Conservation (phyloP, 805 yeast species). For the Saccharomycopsis sp. region DNA sequence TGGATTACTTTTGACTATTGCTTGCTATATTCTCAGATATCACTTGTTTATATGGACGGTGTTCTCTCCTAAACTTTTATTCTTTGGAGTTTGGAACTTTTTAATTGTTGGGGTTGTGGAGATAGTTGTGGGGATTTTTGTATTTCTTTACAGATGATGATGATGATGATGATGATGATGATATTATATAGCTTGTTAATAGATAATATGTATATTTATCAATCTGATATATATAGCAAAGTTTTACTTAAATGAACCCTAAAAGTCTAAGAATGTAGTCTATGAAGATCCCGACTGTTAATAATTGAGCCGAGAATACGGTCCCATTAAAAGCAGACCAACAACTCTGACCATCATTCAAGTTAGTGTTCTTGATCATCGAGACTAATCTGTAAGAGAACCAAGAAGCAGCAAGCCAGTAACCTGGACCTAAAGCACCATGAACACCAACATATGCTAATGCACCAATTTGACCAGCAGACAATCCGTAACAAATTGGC, state of each 20-base stretch:
- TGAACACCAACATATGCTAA: conserved; percentile 63
- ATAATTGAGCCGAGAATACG: conserved; percentile 65
- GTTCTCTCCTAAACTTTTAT: conserved; percentile 86
- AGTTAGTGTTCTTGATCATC: conserved; percentile 68
- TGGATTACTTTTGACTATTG: conserved; percentile 50
- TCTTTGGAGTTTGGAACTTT: conserved; percentile 62
- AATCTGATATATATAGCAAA: too few species aligned
- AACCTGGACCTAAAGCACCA: conserved; percentile 73
- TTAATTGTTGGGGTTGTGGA: neutral
- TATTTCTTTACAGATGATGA: neutral
- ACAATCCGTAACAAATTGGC: conserved; percentile 55
- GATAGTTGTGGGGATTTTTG: neutral
- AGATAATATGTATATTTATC: too few species aligned
- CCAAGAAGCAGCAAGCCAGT: conserved; percentile 53
- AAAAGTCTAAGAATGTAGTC: conserved; percentile 52
- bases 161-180: too few species aligned
- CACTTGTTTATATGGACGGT: conserved; percentile 98
- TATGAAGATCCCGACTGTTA: conserved; percentile 58
- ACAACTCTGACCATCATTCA: conserved; percentile 75
- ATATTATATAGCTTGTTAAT: too few species aligned
- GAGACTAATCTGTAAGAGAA: conserved; percentile 63
- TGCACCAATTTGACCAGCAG: conserved; percentile 60
- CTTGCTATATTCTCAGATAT: conserved; percentile 70
- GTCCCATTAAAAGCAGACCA: conserved; percentile 76
- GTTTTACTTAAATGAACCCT: conserved; percentile 40